phyloP scores from a whole-genome alignment of 148 eudicot genomes.

The Vaccinium macrocarpon region DNA sequence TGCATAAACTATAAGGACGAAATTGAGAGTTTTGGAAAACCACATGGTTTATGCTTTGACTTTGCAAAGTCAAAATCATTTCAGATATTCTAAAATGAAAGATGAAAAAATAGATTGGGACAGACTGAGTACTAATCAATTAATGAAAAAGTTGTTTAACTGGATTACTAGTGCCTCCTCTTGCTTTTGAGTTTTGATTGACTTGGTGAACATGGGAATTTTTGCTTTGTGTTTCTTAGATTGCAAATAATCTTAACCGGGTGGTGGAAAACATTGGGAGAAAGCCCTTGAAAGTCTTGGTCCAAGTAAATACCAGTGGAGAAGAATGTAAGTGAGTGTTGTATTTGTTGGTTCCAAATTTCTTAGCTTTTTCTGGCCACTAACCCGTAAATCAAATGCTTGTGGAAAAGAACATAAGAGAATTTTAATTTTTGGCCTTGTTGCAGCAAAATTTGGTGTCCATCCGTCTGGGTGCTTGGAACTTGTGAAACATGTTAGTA shows the following conservation, averaged over 20 bases:
- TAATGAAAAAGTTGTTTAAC: background rate
- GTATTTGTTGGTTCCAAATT: constrained; percentile 9
- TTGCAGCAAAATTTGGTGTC: constrained; percentile 94
- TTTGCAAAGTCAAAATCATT: background rate
- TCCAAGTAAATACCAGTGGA: constrained; percentile 98
- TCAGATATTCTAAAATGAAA: background rate
- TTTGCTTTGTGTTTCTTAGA: constrained; percentile 41
- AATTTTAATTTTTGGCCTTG: background rate
- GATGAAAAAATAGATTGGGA: background rate
- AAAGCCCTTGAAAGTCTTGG: constrained; percentile 73
- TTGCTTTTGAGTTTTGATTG: background rate
- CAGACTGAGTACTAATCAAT: background rate
- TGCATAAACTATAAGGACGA: too few species aligned
- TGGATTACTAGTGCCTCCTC: background rate
- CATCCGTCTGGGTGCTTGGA: constrained; percentile 83
- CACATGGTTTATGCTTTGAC: background rate
- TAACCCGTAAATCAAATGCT: background rate
- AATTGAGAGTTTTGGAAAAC: background rate
- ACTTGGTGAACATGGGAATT: background rate
- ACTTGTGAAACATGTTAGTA: constrained; percentile 74
- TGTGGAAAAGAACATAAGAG: background rate
- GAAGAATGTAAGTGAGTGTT: constrained; percentile 69
- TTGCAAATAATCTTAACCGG: constrained; percentile 91
- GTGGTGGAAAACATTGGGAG: constrained; percentile 72
- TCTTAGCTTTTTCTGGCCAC: background rate